phyloP scores from a whole-genome alignment of 345 rosid species.

The Acer campestre region DNA sequence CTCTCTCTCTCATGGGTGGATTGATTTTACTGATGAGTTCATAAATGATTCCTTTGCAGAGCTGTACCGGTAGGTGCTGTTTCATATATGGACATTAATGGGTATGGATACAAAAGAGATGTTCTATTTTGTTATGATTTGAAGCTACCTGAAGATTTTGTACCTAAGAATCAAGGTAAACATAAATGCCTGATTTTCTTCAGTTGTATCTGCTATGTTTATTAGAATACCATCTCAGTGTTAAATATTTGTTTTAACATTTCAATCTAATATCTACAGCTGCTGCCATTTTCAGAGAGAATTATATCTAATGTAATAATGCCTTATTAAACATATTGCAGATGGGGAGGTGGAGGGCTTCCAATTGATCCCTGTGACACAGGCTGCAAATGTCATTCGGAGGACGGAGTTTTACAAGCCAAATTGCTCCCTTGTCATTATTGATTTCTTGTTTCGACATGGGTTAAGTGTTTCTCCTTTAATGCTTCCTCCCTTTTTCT shows the following conservation, averaged over 20 bases:
- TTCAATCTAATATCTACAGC: not conserved
- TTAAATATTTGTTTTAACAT: not conserved
- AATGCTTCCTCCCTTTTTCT: not conserved
- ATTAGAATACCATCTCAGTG: not conserved
- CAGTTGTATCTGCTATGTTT: not conserved
- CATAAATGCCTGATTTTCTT: conserved; percentile 12
- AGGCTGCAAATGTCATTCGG: conserved; percentile 66
- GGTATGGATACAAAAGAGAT: conserved; percentile 72
- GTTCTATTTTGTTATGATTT: conserved; percentile 89
- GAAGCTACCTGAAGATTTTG: conserved; percentile 64
- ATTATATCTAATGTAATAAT: not conserved
- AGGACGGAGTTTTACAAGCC: conserved; percentile 77
- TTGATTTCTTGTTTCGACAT: conserved; percentile 86
- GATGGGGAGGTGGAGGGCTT: conserved; percentile 98
- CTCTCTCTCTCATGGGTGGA: conserved; percentile 6
- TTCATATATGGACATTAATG: conserved; percentile 70
- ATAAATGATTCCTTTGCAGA: conserved; percentile 39
- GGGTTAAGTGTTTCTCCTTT: conserved; percentile 51
- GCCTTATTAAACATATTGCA: conserved; percentile 28
- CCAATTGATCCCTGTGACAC: conserved; percentile 61
- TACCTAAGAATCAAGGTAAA: conserved; percentile 73
- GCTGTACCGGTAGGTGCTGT: conserved; percentile 87
- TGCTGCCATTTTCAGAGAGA: not conserved
- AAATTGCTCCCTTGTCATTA: conserved; percentile 81
- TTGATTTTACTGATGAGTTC: conserved; percentile 14